phyloP scores from a whole-genome alignment of 495 filamentous ascomycete genomes.

The Aspergillus taichungensis region DNA sequence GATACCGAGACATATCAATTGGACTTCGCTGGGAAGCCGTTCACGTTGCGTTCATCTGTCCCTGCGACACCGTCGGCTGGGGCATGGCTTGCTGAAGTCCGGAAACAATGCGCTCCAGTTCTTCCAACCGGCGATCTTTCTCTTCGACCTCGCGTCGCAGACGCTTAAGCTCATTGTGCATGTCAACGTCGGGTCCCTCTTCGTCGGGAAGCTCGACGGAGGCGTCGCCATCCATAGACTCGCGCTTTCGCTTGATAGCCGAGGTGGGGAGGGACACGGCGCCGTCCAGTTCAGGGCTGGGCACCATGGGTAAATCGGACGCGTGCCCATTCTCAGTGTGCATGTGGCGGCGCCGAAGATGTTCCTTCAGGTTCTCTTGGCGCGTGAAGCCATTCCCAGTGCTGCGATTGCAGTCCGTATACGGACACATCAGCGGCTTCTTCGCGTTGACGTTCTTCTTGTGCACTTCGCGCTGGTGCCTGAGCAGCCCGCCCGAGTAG shows the following conservation, averaged over 20 bases:
- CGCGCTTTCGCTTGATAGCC: slow-evolving; percentile 36
- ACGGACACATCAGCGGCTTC: slow-evolving; percentile 73
- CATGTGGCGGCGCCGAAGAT: slow-evolving; percentile 76
- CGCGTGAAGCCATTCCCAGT: slow-evolving; percentile 74
- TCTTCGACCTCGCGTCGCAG: slow-evolving; percentile 48
- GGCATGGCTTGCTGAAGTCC: slow-evolving; percentile 36
- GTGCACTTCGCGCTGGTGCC: slow-evolving; percentile 89
- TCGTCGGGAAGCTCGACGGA: slow-evolving; percentile 21
- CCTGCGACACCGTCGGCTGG: slow-evolving; percentile 16
- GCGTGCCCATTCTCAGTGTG: slow-evolving; percentile 38
- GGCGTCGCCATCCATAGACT: slow-evolving; percentile 28
- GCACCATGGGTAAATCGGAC: slow-evolving; percentile 24
- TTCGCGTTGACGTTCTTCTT: slow-evolving; percentile 76
- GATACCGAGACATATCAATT: neutral
- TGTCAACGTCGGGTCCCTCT: slow-evolving; percentile 36
- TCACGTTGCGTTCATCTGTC: slow-evolving; percentile 2
- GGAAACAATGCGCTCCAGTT: slow-evolving; percentile 37
- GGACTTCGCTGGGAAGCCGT: neutral
- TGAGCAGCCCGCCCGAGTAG: slow-evolving; percentile 77
- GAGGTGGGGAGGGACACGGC: slow-evolving; percentile 14
- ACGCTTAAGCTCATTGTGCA: slow-evolving; percentile 49
- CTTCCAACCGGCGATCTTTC: slow-evolving; percentile 38
- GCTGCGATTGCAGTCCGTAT: slow-evolving; percentile 78
- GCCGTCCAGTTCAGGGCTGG: slow-evolving; percentile 22
- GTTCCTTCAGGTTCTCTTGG: slow-evolving; percentile 85